A percentile compares a stretch with the other conserved stretches of the same genome.
These are phyloP conservation scores for Rhinocladiella similis DNA, from an alignment of 2,329 filamentous ascomycete genomes.

Conservation along the genomic window DNA sequence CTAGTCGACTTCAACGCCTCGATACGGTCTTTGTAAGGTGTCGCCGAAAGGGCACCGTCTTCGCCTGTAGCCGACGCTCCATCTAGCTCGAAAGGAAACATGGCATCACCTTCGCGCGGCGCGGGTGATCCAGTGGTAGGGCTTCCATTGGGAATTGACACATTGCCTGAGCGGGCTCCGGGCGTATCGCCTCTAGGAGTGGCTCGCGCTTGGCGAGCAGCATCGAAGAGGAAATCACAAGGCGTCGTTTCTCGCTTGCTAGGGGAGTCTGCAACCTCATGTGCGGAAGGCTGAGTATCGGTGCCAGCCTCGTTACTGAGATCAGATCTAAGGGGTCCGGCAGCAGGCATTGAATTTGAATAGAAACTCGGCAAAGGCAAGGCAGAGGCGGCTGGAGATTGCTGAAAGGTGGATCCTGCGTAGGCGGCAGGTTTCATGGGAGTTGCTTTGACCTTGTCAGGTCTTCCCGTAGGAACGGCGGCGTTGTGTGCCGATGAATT, in stretches of 20 bases:
- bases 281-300: slow-evolving; percentile 33
- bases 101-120: slow-evolving; percentile 53
- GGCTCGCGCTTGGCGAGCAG: slow-evolving; percentile 67
- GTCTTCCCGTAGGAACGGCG: slow-evolving; percentile 33
- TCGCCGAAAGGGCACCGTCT: slow-evolving; percentile 68
- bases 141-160: slow-evolving; percentile 53
- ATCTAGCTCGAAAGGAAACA: slow-evolving; percentile 71
- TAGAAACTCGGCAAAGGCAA: slow-evolving; percentile 89
- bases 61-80: slow-evolving; percentile 43
- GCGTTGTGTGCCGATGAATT: slow-evolving; percentile 35
- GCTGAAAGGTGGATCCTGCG: slow-evolving; percentile 91
- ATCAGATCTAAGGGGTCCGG: slow-evolving; percentile 38
- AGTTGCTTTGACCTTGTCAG: slow-evolving; percentile 36
- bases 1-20: slow-evolving; percentile 42
- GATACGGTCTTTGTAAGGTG: slow-evolving; percentile 51
- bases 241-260: slow-evolving; percentile 66
- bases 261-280: slow-evolving; percentile 38
- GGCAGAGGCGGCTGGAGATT: slow-evolving; percentile 86
- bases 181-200: slow-evolving; percentile 53
- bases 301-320: slow-evolving; percentile 42
- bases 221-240: slow-evolving; percentile 86
- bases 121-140: slow-evolving; percentile 42
- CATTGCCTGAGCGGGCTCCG: slow-evolving; percentile 42
- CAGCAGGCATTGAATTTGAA: slow-evolving; percentile 71
- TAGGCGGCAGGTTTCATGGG: slow-evolving; percentile 62